Percentiles rank a stretch among this genome's conserved stretches.
Conservation (phyloP, 2,329 filamentous ascomycete species). For the Septoria linicola region DNA sequence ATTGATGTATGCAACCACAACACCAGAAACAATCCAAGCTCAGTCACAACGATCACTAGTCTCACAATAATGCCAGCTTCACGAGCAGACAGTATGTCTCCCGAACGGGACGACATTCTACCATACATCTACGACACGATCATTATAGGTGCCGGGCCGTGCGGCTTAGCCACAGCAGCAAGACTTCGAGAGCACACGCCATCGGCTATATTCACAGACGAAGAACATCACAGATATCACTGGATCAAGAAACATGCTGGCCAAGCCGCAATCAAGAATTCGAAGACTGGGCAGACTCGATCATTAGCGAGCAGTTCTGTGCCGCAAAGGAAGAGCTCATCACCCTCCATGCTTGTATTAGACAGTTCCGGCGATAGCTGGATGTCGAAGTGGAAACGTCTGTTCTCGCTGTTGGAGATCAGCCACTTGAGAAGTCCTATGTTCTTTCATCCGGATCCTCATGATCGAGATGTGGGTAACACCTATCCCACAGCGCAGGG, state of each 20-base stretch:
- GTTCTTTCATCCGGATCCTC: slow-evolving; percentile 79
- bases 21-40: not conserved
- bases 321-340: slow-evolving; percentile 17
- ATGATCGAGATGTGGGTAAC: slow-evolving; percentile 61
- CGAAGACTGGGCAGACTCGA: slow-evolving; percentile 44
- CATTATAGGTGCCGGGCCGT: slow-evolving; percentile 73
- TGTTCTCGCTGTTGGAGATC: slow-evolving; percentile 69
- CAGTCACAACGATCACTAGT: no score
- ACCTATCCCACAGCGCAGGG: not conserved
- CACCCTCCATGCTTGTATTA: slow-evolving; percentile 59
- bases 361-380: slow-evolving; percentile 64
- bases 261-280: slow-evolving; percentile 58
- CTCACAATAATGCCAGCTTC: slow-evolving; percentile 12
- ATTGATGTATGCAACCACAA: not conserved
- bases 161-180: slow-evolving; percentile 70
- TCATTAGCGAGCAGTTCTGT: slow-evolving; percentile 25
- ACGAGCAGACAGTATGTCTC: slow-evolving; percentile 24
- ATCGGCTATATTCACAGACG: slow-evolving; percentile 77
- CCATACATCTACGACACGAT: slow-evolving; percentile 60
- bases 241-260: slow-evolving; percentile 68
- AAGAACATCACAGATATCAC: slow-evolving; percentile 77
- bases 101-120: slow-evolving; percentile 17
- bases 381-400: slow-evolving; percentile 69
- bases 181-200: slow-evolving; percentile 70
- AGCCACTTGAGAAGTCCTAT: slow-evolving; percentile 72